These are phyloP conservation scores for Aspergillus bombycis DNA, from an alignment of 2,329 filamentous ascomycete genomes.

Conservation along the genomic window DNA sequence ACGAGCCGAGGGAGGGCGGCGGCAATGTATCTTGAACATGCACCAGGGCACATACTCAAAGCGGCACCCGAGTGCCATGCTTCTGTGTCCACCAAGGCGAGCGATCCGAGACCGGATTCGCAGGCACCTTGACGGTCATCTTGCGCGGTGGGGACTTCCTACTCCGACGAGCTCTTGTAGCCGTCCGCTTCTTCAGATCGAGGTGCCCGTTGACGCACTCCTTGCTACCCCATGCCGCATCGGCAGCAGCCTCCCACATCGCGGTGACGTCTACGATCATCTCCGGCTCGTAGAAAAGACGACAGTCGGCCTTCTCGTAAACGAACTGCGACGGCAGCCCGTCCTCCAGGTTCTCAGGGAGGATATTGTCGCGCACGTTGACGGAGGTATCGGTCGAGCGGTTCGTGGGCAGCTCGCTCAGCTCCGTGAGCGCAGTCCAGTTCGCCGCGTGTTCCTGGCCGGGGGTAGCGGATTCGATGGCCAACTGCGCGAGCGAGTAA, in stretches of 20 bases:
- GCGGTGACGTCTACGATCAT: neutral
- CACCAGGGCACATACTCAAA: neutral
- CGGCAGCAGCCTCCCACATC: slow-evolving; percentile 1
- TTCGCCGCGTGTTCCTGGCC: neutral
- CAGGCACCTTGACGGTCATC: neutral
- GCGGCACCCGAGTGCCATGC: neutral
- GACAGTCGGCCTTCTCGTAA: neutral
- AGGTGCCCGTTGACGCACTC: neutral
- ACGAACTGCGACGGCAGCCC: neutral
- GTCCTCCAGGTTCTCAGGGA: neutral
- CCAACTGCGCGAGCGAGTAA: neutral
- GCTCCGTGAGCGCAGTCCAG: neutral
- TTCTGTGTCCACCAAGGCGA: neutral
- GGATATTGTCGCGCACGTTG: slow-evolving; percentile 1
- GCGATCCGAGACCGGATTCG: neutral
- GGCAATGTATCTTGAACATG: neutral
- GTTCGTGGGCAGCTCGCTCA: neutral
- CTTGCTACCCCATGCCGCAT: slow-evolving; percentile 1
- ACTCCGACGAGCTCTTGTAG: neutral
- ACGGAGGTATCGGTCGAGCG: neutral
- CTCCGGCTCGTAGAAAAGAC: neutral
- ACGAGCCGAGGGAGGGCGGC: too few relatives aligned
- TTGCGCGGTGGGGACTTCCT: neutral
- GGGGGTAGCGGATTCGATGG: neutral
- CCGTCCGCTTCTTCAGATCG: neutral